Percentiles rank a stretch among this genome's conserved stretches.
Evolutionary conservation across 768 basidiomycete genomes (phyloP).

Genomic region (Leccinum fibrillosum): DNA sequence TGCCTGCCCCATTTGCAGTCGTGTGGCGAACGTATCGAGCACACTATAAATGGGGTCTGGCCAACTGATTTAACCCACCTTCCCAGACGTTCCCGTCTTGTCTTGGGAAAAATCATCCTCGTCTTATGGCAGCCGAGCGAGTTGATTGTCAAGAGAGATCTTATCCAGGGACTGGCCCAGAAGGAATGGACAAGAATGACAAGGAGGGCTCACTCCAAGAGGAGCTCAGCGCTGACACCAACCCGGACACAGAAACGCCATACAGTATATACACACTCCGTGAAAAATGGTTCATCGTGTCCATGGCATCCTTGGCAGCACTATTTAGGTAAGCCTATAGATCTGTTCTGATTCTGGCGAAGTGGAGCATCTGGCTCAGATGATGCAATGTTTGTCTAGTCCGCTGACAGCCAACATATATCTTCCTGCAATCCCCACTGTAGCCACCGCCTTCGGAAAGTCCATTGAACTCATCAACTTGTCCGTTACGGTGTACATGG

Average conservation of each 20-base stretch:
- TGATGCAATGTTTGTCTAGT: slow-evolving; percentile 29
- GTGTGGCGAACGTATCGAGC: background rate
- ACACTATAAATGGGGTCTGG: background rate
- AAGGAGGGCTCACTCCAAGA: background rate
- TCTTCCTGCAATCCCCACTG: slow-evolving; percentile 71
- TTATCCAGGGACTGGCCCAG: background rate
- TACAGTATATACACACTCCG: slow-evolving; percentile 49
- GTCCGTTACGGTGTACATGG: slow-evolving; percentile 64
- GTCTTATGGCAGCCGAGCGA: background rate
- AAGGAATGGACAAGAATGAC: background rate
- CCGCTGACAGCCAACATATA: slow-evolving; percentile 77
- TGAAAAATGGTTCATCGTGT: slow-evolving; percentile 72
- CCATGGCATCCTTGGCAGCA: slow-evolving; percentile 56
- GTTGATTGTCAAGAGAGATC: slow-evolving; percentile 2
- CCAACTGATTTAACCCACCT: background rate
- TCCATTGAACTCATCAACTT: slow-evolving; percentile 73
- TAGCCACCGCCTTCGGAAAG: slow-evolving; percentile 57
- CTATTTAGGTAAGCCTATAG: slow-evolving; percentile 51
- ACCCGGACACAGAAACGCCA: slow-evolving; percentile 11
- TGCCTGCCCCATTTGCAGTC: background rate
- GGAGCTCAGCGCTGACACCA: background rate
- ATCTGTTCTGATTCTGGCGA: background rate
- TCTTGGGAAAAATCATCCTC: background rate
- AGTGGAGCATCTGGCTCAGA: background rate
- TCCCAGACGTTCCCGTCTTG: background rate